phyloP scores from a whole-genome alignment of 257 asterid genomes.

The Scutellaria minor region DNA sequence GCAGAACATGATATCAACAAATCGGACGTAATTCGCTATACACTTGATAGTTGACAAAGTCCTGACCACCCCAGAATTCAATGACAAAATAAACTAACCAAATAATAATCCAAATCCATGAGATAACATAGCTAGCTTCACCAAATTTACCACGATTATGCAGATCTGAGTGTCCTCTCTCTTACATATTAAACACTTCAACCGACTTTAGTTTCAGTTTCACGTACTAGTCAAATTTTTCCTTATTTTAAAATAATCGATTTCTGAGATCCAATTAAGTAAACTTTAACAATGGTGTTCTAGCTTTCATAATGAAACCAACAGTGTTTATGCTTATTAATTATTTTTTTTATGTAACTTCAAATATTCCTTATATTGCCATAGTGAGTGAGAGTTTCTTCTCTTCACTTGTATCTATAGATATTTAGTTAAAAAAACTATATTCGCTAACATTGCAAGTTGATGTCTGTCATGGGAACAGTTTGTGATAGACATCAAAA shows the following conservation, averaged over 20 bases:
- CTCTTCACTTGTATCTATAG: not conserved
- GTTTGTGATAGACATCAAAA: conserved; percentile 10
- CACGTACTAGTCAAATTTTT: conserved; percentile 4
- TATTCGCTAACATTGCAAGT: not conserved
- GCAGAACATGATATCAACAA: conserved; percentile 11
- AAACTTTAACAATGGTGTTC: conserved; percentile 10
- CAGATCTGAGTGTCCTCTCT: not conserved
- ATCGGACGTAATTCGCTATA: not conserved
- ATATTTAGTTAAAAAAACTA: too few relatives aligned
- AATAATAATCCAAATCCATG: not conserved
- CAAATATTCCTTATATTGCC: conserved; percentile 11
- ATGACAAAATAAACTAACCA: not conserved
- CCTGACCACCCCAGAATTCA: conserved; percentile 7
- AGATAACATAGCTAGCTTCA: not conserved
- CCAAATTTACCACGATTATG: not conserved
- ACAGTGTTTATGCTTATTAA: not conserved
- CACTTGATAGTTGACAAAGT: not conserved
- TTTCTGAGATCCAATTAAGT: conserved; percentile 11
- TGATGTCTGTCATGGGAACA: not conserved
- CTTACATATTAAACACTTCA: conserved; percentile 3
- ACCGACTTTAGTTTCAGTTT: not conserved
- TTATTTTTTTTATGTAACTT: not conserved
- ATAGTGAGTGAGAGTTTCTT: not conserved
- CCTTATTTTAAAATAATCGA: not conserved
- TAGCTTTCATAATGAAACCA: conserved; percentile 1